These are phyloP conservation scores for Euryodendron excelsum DNA, from an alignment of 148 eudicot species.

Conservation along the genomic window DNA sequence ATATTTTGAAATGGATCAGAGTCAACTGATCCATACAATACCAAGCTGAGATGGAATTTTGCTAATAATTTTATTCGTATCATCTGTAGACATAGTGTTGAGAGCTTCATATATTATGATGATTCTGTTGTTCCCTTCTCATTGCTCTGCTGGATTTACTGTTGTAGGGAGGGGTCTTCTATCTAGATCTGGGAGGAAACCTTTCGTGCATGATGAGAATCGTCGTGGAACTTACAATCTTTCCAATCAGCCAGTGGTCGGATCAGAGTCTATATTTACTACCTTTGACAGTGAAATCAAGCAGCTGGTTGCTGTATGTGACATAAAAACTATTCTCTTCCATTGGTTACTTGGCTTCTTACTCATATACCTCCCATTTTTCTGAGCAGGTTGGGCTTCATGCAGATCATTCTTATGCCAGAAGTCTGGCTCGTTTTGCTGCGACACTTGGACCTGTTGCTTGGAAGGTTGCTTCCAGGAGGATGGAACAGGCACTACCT, in stretches of 20 bases:
- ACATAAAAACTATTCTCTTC: neutral
- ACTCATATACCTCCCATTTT: conserved; percentile 10
- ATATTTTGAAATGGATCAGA: neutral
- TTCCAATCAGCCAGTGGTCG: conserved; percentile 32
- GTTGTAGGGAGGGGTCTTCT: conserved; percentile 50
- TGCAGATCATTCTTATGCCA: conserved; percentile 74
- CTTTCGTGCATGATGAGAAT: conserved; percentile 58
- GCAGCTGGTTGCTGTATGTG: conserved; percentile 80
- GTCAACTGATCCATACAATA: neutral
- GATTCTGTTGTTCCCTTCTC: conserved; percentile 7
- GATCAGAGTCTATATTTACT: conserved; percentile 48
- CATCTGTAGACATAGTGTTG: neutral
- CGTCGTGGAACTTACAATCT: conserved; percentile 67
- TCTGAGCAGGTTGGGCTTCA: conserved; percentile 71
- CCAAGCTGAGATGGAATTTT: neutral
- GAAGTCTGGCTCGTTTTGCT: conserved; percentile 88
- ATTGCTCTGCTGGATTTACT: conserved; percentile 9
- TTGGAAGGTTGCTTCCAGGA: conserved; percentile 81
- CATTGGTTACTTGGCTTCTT: conserved; percentile 2
- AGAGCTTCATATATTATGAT: neutral
- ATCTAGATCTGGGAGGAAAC: conserved; percentile 50
- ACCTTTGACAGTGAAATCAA: conserved; percentile 76
- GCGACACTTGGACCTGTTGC: conserved; percentile 86
- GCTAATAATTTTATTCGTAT: neutral
- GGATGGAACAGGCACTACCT: conserved; percentile 73